Conservation (phyloP, 148 eudicot species). For the Camellia lanceoleosa region DNA sequence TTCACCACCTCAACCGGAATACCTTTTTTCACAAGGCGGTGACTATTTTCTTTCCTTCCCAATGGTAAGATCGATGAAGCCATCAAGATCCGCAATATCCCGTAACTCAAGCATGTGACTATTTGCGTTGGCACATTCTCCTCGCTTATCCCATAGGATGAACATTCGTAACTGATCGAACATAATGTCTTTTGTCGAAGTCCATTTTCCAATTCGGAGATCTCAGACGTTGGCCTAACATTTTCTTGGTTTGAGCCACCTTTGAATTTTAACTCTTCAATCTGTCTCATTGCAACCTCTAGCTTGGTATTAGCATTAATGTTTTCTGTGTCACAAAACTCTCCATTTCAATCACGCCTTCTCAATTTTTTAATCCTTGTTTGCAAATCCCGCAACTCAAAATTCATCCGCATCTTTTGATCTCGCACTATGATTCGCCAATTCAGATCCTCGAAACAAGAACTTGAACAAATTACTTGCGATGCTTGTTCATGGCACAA, state of each 20-base stretch:
- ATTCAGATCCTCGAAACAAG: slow-evolving; percentile 44
- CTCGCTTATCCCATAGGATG: slow-evolving; percentile 52
- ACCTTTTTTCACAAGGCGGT: slow-evolving; percentile 20
- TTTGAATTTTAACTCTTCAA: slow-evolving; percentile 54
- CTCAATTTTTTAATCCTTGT: slow-evolving; percentile 61
- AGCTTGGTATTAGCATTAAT: slow-evolving; percentile 44
- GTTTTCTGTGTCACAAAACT: slow-evolving; percentile 43
- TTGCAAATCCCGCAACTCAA: slow-evolving; percentile 50
- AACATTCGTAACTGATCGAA: slow-evolving; percentile 76
- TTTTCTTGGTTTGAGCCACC: slow-evolving; percentile 43
- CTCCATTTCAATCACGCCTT: slow-evolving; percentile 53
- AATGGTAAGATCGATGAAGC: slow-evolving; percentile 55
- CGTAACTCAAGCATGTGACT: slow-evolving; percentile 59
- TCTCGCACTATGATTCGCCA: slow-evolving; percentile 22
- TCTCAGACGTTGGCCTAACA: slow-evolving; percentile 37
- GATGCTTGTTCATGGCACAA: background rate
- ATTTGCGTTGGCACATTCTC: slow-evolving; percentile 26
- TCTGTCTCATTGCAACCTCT: slow-evolving; percentile 52
- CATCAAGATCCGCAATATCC: slow-evolving; percentile 57
- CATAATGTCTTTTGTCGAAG: slow-evolving; percentile 72
- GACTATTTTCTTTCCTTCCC: slow-evolving; percentile 35
- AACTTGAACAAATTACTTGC: background rate
- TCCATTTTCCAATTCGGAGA: slow-evolving; percentile 41
- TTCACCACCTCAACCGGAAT: slow-evolving; percentile 31
- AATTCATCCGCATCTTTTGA: slow-evolving; percentile 18